phyloP scores from a whole-genome alignment of 805 yeast genomes.

The Ogataea ganodermae region DNA sequence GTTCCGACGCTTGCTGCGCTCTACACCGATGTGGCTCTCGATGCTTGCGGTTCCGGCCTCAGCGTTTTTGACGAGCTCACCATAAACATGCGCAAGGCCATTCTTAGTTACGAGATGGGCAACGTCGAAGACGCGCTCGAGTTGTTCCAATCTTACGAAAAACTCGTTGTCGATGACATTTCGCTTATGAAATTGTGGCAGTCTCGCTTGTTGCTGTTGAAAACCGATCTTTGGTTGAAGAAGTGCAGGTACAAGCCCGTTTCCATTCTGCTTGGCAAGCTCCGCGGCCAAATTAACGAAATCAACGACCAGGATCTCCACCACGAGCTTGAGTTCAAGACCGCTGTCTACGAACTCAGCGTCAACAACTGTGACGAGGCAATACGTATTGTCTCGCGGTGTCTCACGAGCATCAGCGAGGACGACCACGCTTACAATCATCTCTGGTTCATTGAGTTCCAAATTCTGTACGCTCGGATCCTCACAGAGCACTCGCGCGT shows the following conservation, averaged over 20 bases:
- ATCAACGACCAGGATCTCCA: conserved; percentile 33
- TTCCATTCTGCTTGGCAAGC: conserved; percentile 35
- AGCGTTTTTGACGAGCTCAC: conserved; percentile 43
- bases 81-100: conserved; percentile 42
- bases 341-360: conserved; percentile 23
- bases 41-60: conserved; percentile 35
- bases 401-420: conserved; percentile 24
- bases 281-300: conserved; percentile 35
- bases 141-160: conserved; percentile 37
- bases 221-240: conserved; percentile 39
- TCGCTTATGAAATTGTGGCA: conserved; percentile 45
- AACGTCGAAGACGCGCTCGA: conserved; percentile 42
- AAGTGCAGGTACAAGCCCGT: conserved; percentile 41
- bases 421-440: conserved; percentile 36
- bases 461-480: conserved; percentile 47
- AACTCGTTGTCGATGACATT: conserved; percentile 32
- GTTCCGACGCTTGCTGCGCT: conserved; percentile 45
- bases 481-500: conserved; percentile 41
- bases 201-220: conserved; percentile 42
- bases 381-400: conserved; percentile 24
- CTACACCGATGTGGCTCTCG: conserved; percentile 50
- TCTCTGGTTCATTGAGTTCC: conserved; percentile 48
- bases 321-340: conserved; percentile 33
- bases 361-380: conserved; percentile 28
- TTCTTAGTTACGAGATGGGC: conserved; percentile 40